Conservation (phyloP, 2,329 filamentous ascomycete species). For the Zopfia rhizophila region DNA sequence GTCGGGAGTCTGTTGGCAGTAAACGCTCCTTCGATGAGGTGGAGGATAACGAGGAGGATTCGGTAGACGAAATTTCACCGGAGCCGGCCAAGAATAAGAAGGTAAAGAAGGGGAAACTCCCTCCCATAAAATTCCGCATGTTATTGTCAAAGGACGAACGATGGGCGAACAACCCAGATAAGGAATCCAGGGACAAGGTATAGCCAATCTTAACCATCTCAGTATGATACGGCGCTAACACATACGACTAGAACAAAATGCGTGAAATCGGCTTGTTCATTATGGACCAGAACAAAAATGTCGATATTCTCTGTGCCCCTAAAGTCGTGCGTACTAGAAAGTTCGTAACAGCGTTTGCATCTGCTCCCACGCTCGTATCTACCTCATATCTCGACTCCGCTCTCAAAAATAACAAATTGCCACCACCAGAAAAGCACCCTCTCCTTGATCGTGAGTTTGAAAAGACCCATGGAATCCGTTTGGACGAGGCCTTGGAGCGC, state of each 20-base stretch:
- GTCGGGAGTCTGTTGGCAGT: conserved; percentile 52
- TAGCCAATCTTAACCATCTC: conserved; percentile 50
- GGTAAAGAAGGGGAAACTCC: conserved; percentile 58
- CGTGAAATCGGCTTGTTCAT: conserved; percentile 85
- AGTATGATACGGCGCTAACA: conserved; percentile 7
- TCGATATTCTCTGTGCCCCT: conserved; percentile 89
- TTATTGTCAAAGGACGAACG: conserved; percentile 84
- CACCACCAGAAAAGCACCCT: conserved; percentile 71
- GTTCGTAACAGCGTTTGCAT: conserved; percentile 87
- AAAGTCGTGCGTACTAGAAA: conserved; percentile 90
- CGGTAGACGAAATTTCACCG: conserved; percentile 58
- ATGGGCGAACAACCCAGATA: conserved; percentile 78
- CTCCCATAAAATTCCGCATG: conserved; percentile 77
- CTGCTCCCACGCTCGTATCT: conserved; percentile 79
- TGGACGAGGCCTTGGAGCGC: conserved; percentile 73
- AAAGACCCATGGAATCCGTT: conserved; percentile 73
- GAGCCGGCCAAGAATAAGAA: conserved; percentile 69
- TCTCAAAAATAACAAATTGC: conserved; percentile 73
- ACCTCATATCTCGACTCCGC: conserved; percentile 82
- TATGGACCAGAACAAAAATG: conserved; percentile 77
- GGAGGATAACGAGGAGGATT: conserved; percentile 46
- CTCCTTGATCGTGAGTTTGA: conserved; percentile 80
- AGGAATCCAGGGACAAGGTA: conserved; percentile 84
- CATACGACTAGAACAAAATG: conserved; percentile 75
- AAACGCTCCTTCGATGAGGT: conserved; percentile 59